Evolutionary conservation across 225 moss, liverwort and hornwort species (phyloP).

Genomic region (Polytrichum commune): DNA sequence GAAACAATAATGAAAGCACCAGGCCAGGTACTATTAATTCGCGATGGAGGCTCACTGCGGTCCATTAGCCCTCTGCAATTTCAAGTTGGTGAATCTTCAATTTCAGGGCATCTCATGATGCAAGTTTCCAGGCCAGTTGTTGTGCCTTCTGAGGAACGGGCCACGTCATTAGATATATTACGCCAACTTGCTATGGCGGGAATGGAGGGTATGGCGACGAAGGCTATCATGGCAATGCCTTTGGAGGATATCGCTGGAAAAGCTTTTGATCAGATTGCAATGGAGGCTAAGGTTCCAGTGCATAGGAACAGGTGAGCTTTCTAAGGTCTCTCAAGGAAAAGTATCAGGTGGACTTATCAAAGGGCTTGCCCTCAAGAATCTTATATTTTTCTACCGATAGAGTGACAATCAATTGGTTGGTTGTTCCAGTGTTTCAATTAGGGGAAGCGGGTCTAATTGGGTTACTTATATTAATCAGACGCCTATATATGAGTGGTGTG

Average conservation of each 20-base stretch:
- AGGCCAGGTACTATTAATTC: slow-evolving; percentile 52
- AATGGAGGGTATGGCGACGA: slow-evolving; percentile 78
- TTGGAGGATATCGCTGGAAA: slow-evolving; percentile 85
- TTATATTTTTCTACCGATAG: neutral
- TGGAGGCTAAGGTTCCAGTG: slow-evolving; percentile 54
- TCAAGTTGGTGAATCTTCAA: slow-evolving; percentile 9
- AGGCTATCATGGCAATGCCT: slow-evolving; percentile 81
- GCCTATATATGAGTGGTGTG: too few relatives aligned
- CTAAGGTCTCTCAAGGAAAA: neutral
- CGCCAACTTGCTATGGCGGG: slow-evolving; percentile 72
- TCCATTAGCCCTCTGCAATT: slow-evolving; percentile 72
- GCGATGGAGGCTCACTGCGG: slow-evolving; percentile 66
- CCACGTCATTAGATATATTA: slow-evolving; percentile 57
- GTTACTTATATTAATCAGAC: too few relatives aligned
- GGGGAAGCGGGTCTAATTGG: too few relatives aligned
- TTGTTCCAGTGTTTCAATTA: neutral
- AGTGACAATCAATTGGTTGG: neutral
- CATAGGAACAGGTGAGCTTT: slow-evolving; percentile 21
- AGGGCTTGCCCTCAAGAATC: neutral
- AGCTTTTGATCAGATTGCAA: slow-evolving; percentile 56
- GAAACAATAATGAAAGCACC: slow-evolving; percentile 23
- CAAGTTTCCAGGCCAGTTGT: slow-evolving; percentile 81
- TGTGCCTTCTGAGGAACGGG: slow-evolving; percentile 63
- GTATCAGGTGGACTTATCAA: neutral
- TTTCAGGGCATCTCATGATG: slow-evolving; percentile 57